Conservation (phyloP, 108 stramenopile genomes). For the Epithemia pelagica region DNA sequence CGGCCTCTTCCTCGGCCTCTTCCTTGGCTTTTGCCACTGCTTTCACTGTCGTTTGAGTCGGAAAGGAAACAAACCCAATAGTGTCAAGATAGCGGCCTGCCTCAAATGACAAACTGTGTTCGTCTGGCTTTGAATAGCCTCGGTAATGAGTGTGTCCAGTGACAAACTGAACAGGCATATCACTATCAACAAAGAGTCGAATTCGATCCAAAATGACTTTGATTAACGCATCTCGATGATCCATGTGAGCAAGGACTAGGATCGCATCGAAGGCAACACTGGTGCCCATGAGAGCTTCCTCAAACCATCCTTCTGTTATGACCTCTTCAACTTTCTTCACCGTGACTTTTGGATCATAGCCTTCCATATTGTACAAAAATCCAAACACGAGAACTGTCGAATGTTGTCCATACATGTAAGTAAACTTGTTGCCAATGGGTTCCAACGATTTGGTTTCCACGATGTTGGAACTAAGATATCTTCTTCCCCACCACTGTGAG, state of each 20-base stretch:
- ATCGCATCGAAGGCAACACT: slow-evolving; percentile 48
- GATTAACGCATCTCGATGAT: slow-evolving; percentile 47
- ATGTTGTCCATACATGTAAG: slow-evolving; percentile 44
- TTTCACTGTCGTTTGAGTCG: background rate
- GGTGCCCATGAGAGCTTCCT: slow-evolving; percentile 1
- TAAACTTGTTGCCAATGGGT: slow-evolving; percentile 46
- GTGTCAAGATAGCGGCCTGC: slow-evolving; percentile 71
- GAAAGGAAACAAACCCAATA: slow-evolving; percentile 64
- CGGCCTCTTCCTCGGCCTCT: background rate
- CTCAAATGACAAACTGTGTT: slow-evolving; percentile 39
- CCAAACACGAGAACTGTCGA: slow-evolving; percentile 55
- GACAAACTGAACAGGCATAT: slow-evolving; percentile 72
- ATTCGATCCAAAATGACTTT: slow-evolving; percentile 33
- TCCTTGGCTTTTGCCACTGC: background rate
- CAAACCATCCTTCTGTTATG: slow-evolving; percentile 57
- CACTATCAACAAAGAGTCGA: slow-evolving; percentile 33
- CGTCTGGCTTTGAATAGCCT: slow-evolving; percentile 27
- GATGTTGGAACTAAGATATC: slow-evolving; percentile 67
- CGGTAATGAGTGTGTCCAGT: slow-evolving; percentile 70
- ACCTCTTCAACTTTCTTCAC: slow-evolving; percentile 45
- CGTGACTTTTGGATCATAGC: slow-evolving; percentile 20
- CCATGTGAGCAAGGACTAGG: slow-evolving; percentile 76
- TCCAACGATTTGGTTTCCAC: slow-evolving; percentile 14
- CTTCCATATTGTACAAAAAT: slow-evolving; percentile 66
- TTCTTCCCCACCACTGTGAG: slow-evolving; percentile 60